A percentile compares a stretch with the other conserved stretches of the same genome.
Conservation (phyloP, 192 early-diverging fungal genomes). For the Umbelopsis ramanniana region DNA sequence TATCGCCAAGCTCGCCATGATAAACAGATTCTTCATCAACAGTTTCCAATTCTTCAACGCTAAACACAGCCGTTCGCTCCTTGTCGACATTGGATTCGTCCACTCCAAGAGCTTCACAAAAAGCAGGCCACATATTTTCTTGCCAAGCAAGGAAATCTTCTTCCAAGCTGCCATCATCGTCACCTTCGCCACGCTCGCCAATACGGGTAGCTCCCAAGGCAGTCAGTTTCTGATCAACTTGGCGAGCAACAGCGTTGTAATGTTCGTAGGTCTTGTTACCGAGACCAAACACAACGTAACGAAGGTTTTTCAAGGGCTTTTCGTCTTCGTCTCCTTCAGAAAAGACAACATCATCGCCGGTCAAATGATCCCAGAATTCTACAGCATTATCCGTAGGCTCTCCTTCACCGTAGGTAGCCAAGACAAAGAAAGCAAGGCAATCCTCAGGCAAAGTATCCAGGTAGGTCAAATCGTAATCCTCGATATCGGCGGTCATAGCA, state of each 20-base stretch:
- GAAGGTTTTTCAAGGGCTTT: constrained; percentile 53
- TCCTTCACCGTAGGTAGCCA: constrained; percentile 98
- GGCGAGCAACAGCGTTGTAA: constrained; percentile 84
- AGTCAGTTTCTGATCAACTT: constrained; percentile 68
- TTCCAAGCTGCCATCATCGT: constrained; percentile 95
- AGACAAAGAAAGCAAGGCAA: constrained; percentile 83
- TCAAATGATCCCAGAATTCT: constrained; percentile 90
- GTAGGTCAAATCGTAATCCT: constrained; percentile 91
- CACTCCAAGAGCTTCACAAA: constrained; percentile 75
- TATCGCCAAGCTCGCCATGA: constrained; percentile 54
- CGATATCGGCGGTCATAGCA: constrained; percentile 83
- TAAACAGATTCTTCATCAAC: constrained; percentile 44
- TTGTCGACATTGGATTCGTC: constrained; percentile 46
- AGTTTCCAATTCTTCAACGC: constrained; percentile 51
- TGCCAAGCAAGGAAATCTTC: constrained; percentile 98
- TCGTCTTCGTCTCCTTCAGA: constrained; percentile 64
- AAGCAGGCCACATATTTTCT: constrained; percentile 77
- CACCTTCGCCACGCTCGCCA: constrained; percentile 88
- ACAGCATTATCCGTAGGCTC: constrained; percentile 98
- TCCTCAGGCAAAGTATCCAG: constrained; percentile 71
- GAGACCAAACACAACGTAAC: constrained; percentile 80
- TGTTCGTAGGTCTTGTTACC: constrained; percentile 92
- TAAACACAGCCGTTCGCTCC: constrained; percentile 52
- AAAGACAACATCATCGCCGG: constrained; percentile 74
- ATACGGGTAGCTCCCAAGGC: constrained; percentile 77